Evolutionary conservation across 139 green algal genomes (phyloP), one percentile per base, ranked within the genome.

Genomic region (Coccomyxa sp.): DNA sequence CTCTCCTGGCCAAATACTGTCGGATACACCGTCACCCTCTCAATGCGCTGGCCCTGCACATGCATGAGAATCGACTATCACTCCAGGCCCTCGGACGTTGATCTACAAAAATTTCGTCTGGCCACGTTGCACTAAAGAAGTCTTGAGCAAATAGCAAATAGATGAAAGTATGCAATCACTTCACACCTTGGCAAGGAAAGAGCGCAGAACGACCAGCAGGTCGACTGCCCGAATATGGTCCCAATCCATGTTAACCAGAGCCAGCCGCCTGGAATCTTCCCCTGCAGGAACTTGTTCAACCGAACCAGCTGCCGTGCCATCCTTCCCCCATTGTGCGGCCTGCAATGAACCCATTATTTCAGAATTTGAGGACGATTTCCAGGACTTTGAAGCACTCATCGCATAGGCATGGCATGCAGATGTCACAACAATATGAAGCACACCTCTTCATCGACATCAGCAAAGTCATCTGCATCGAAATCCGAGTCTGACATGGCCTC

Each of bases 181-280:
- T 51, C 85, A 81, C 0, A 86, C 85, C 14, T 87, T 80, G 11
- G 89, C 90, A 74, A 92, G 58, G 82, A 98, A 98, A 58, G 93
- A 98, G 67, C 86, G 86, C 87, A 98, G 88, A 84, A 95, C 88
- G 0, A 87, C 93, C 79, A 98, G 85, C 28, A 98, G 90, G 83
- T 97, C 94, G 58, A 95, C 88, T 66, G 96, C 88, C 25, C 90
- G 88, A 23, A 99, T 81, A 63, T 91, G 85, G 17, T 94, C 88
- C 96, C 96, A 99, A 85, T 99, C 95, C 74, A 98, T 86, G 87
- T 99, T 95, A 13, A 99, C 90, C 4, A 96, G 83, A 0, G 96
- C 96, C 58, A 87, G 79, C 18, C 83, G 58, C 13, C 71, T 76
- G 9, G 79, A 79, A 12, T 57, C 67, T 21, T 84, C 79, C 14